Base-by-base conservation (phyloP, 805 yeast species). In the Tetrapisispora pingtungensis region DNA sequence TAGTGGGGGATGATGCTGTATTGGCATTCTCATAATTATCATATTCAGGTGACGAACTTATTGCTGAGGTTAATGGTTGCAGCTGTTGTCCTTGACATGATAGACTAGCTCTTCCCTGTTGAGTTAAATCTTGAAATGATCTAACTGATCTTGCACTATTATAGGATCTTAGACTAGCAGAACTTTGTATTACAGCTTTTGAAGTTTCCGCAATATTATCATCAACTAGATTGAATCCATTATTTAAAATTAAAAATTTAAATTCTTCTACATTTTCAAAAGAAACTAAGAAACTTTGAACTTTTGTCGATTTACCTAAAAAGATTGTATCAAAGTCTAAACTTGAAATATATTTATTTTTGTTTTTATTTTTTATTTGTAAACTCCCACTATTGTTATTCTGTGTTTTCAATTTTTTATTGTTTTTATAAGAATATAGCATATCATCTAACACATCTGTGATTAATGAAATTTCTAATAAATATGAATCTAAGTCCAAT, bases 401-500 rank as follows among this genome's bases (percentile, higher is more conserved):
- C 15, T 26, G 18, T 18, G 18, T 22, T 5, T 40, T 17, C 12
- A 15, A 17, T 33, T 33, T 33, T 7, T 24, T 12, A 15, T 14
- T n/a, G 10, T 22, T 14, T 19, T 31, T 37, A 13, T 27, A 27
- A 10, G 10, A 10, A 27, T 20, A 2, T 15, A 40, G 20, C 28
- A 58, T 37, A 15, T 59, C 59, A 22, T 47, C 48, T 17, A 71
- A 46, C 12, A 69, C 68, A 46, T 71, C 74, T 37, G 67, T 62
- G 52, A 67, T 62, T 43, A 67, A 38, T 14, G 80, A 70, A 39
- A 75, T 57, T 50, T 72, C 75, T 10, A 69, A 47, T 2, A 81
- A 70, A 35, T 77, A 69, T 15, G 70, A 71, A 41, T 73, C 69
- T 24, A 78, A 59, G 56, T 73, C 73, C 18, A 75, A 57, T 43